Conservation (phyloP, 805 yeast species). For the Wickerhamomyces mucosus region DNA sequence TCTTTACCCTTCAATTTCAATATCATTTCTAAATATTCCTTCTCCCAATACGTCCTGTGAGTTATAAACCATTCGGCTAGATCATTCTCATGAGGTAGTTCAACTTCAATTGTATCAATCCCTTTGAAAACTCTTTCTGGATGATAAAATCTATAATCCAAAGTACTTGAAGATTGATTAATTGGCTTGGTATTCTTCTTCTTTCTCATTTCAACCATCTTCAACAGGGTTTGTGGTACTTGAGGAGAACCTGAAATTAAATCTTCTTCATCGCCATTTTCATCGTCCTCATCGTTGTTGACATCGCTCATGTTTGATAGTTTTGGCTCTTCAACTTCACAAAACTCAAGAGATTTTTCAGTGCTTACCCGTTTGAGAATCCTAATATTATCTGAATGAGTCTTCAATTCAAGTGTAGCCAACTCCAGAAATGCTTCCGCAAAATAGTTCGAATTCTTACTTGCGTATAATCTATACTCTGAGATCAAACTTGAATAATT, state of each 20-base stretch:
- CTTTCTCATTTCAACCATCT: slow-evolving; percentile 38
- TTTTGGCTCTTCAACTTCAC: no score
- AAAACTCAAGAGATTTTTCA: no score
- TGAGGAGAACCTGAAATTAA: slow-evolving; percentile 55
- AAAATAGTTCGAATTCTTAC: slow-evolving; percentile 63
- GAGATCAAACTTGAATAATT: slow-evolving; percentile 72
- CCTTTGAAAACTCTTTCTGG: slow-evolving; percentile 10
- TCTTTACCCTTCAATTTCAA: no score
- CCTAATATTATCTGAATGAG: slow-evolving; percentile 4
- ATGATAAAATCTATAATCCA: slow-evolving; percentile 12
- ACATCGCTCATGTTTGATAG: no score
- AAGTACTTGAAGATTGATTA: slow-evolving; percentile 2
- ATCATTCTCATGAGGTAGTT: slow-evolving; percentile 45
- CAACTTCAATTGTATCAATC: slow-evolving; percentile 15
- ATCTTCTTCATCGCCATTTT: slow-evolving; percentile 15
- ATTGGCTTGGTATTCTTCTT: slow-evolving; percentile 21
- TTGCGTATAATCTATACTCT: slow-evolving; percentile 74
- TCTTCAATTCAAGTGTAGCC: slow-evolving; percentile 40
- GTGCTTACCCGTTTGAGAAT: no score
- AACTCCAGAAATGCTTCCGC: slow-evolving; percentile 80
- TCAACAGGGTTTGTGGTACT: slow-evolving; percentile 50
- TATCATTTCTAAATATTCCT: slow-evolving; percentile 10
- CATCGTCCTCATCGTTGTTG: slow-evolving; percentile 14
- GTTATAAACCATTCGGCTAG: slow-evolving; percentile 71
- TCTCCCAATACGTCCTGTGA: slow-evolving; percentile 63